Conservation (phyloP, 179 eudicot species). For the Gypsophila paniculata region DNA sequence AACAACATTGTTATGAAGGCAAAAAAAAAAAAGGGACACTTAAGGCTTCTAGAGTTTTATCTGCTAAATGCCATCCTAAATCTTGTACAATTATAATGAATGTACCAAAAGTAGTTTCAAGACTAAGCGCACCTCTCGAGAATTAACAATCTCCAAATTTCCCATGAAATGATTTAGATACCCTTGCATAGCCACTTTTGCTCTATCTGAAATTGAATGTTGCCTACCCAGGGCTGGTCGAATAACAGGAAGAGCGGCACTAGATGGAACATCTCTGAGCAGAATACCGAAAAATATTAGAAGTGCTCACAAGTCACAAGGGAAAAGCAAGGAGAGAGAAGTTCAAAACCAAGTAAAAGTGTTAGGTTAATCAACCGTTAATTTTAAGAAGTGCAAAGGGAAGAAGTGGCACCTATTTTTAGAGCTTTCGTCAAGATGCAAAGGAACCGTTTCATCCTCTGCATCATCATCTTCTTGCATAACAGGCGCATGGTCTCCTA, state of each 20-base stretch:
- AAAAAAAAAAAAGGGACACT: neutral
- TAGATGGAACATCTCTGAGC: conserved; percentile 89
- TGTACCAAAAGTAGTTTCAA: conserved; percentile 1
- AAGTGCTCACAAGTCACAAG: neutral
- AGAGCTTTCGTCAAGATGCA: conserved; percentile 62
- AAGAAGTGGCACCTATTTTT: conserved; percentile 63
- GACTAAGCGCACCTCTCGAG: conserved; percentile 61
- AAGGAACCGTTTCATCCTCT: conserved; percentile 58
- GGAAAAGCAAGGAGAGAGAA: conserved; percentile 3
- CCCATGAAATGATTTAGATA: conserved; percentile 89
- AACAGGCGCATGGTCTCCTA: conserved; percentile 66
- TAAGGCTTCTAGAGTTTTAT: conserved; percentile 7
- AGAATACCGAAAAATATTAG: conserved; percentile 24
- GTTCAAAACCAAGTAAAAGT: neutral
- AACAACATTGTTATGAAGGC: neutral
- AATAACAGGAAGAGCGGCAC: conserved; percentile 89
- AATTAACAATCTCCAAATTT: conserved; percentile 85
- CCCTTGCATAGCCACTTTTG: conserved; percentile 93
- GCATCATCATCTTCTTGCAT: conserved; percentile 76
- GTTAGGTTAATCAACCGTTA: too few species aligned
- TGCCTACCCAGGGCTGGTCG: conserved; percentile 84
- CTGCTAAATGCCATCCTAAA: conserved; percentile 9
- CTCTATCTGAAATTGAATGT: conserved; percentile 74
- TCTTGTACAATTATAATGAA: neutral
- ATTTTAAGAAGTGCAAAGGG: conserved; percentile 2